A percentile compares a stretch with the other conserved stretches of the same genome.
Evolutionary conservation across 176 grass and related monocot species (phyloP).

Genomic region (Ensete glaucum): DNA sequence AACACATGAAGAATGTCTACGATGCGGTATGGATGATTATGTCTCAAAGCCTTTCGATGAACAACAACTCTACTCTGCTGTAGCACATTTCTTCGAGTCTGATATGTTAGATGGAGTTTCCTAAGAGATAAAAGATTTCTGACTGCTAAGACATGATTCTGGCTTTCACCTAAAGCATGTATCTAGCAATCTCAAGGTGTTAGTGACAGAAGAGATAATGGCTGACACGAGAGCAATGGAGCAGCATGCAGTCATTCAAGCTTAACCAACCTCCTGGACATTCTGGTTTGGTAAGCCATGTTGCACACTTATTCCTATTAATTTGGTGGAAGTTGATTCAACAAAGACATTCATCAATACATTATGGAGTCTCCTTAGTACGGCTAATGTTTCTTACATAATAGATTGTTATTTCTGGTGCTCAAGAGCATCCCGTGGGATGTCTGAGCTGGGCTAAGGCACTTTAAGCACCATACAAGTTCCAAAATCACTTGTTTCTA

Average conservation of each 20-base stretch:
- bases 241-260: neutral
- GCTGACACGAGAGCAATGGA: neutral
- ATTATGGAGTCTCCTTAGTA: too few species aligned
- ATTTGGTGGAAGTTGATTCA: too few species aligned
- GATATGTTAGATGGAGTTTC: slow-evolving; percentile 19
- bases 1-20: slow-evolving; percentile 49
- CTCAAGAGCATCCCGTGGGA: too few species aligned
- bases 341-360: too few species aligned
- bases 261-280: neutral
- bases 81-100: slow-evolving; percentile 51
- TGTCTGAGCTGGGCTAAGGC: too few species aligned
- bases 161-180: slow-evolving; percentile 1
- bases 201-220: neutral
- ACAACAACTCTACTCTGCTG: slow-evolving; percentile 51
- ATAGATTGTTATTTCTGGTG: too few species aligned
- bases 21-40: slow-evolving; percentile 73
- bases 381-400: too few species aligned
- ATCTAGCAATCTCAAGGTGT: neutral
- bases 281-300: neutral
- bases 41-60: slow-evolving; percentile 83
- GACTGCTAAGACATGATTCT: neutral
- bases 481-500: too few species aligned
- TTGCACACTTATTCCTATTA: too few species aligned
- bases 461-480: too few species aligned
- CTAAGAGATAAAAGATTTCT: slow-evolving; percentile 4